A percentile compares a stretch with the other conserved stretches of the same genome.
Evolutionary conservation across 1,284 basidiomycete species (phyloP).

Genomic region (Apiotrichum mycotoxinovorans): DNA sequence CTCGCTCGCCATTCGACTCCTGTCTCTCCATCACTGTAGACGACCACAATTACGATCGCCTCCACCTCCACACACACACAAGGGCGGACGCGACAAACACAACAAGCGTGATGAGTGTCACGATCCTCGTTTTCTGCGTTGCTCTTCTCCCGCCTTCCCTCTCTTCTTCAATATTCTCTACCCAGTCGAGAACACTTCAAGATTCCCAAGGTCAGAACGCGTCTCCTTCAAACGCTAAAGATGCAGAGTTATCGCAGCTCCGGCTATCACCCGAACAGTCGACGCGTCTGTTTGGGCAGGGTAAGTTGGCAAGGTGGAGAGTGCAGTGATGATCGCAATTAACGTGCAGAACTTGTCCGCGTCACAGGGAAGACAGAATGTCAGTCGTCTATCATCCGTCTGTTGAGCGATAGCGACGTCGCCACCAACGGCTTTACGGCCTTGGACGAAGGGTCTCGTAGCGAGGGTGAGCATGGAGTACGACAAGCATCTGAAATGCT

Average conservation of each 20-base stretch:
- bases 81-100: too few relatives aligned
- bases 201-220: too few relatives aligned
- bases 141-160: constrained; percentile 1
- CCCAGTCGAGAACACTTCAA: too few relatives aligned
- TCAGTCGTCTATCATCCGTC: background rate
- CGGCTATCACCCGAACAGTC: background rate
- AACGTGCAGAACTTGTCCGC: background rate
- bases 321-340: too few relatives aligned
- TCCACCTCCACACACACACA: too few relatives aligned
- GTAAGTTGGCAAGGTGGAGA: background rate
- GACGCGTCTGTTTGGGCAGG: background rate
- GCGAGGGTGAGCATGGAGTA: background rate
- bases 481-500: background rate
- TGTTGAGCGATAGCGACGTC: too few relatives aligned
- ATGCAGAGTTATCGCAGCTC: background rate
- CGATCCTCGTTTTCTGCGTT: too few relatives aligned
- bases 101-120: too few relatives aligned
- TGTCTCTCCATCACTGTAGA: too few relatives aligned
- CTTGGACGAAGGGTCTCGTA: background rate
- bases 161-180: background rate
- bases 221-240: too few relatives aligned
- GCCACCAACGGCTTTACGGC: background rate
- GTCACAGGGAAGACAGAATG: background rate
- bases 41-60: too few relatives aligned
- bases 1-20: too few relatives aligned